A percentile compares a stretch with the other conserved stretches of the same genome.
These are phyloP conservation scores for Cordyceps sp. DNA, from an alignment of 2,329 filamentous ascomycete species.

Conservation along the genomic window DNA sequence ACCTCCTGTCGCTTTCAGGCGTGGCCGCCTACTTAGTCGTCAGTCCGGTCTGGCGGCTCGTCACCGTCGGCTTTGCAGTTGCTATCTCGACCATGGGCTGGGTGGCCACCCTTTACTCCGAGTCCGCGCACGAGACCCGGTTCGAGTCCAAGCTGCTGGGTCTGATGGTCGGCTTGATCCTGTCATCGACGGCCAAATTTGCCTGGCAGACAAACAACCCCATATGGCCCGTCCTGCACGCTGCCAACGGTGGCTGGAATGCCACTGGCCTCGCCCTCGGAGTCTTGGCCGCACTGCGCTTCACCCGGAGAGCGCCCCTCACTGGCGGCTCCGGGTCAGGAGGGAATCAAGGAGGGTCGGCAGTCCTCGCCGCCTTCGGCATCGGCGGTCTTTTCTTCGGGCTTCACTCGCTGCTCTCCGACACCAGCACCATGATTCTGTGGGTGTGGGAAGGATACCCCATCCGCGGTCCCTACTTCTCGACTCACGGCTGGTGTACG, in stretches of 20 bases:
- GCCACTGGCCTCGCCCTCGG: conserved; percentile 64
- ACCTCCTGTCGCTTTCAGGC: conserved; percentile 63
- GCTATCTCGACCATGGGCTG: conserved; percentile 69
- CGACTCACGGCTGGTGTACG: conserved; percentile 79
- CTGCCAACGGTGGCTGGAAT: conserved; percentile 83
- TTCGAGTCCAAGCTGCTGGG: conserved; percentile 72
- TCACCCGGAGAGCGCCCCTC: conserved; percentile 49
- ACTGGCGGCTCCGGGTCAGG: conserved; percentile 18
- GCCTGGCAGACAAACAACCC: conserved; percentile 92
- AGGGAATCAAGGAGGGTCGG: conserved; percentile 41
- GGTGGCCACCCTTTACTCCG: conserved; percentile 66
- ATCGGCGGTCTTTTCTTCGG: conserved; percentile 75
- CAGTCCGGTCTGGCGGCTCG: conserved; percentile 59
- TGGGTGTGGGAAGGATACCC: conserved; percentile 98
- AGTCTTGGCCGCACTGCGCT: conserved; percentile 56
- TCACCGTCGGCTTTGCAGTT: conserved; percentile 66
- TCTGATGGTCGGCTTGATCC: conserved; percentile 65
- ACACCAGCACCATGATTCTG: conserved; percentile 96
- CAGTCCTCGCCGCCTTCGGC: conserved; percentile 56
- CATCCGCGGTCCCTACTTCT: conserved; percentile 70
- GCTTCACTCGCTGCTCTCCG: conserved; percentile 82
- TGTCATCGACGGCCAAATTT: conserved; percentile 82
- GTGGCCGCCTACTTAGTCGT: conserved; percentile 64
- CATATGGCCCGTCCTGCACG: conserved; percentile 88
- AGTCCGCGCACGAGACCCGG: conserved; percentile 54